phyloP scores from a whole-genome alignment of 352 stramenopile species.

The Phytophthora hibernalis region DNA sequence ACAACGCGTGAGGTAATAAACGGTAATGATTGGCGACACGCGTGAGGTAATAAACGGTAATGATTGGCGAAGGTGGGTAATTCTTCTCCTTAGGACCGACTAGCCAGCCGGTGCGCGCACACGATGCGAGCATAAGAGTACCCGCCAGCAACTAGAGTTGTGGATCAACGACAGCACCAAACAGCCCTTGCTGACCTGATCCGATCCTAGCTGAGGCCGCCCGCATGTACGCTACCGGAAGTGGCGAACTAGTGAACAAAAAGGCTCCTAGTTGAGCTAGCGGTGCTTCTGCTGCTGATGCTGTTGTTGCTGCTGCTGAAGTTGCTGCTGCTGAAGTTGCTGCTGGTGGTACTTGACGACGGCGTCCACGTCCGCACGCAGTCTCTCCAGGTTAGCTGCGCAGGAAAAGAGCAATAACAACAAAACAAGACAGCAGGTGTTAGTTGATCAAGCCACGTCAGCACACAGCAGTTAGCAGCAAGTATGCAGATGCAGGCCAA shows the following conservation, averaged over 20 bases:
- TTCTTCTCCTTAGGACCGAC: conserved; percentile 17
- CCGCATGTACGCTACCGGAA: background rate
- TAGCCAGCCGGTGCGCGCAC: too few relatives aligned
- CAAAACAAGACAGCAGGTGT: conserved; percentile 6
- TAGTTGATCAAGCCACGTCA: too few relatives aligned
- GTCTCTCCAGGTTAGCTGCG: conserved; percentile 46
- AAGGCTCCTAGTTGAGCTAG: conserved; percentile 26
- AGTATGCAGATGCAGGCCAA: too few relatives aligned
- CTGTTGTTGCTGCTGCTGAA: conserved; percentile 36
- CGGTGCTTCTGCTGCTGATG: conserved; percentile 35
- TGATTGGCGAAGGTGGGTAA: conserved; percentile 26
- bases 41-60: too few relatives aligned
- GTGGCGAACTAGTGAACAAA: conserved; percentile 26
- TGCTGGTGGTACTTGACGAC: conserved; percentile 57
- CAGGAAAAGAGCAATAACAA: conserved; percentile 19
- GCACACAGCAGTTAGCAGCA: background rate
- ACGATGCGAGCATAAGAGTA: background rate
- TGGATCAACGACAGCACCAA: background rate
- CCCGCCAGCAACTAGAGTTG: too few relatives aligned
- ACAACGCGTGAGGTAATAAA: too few relatives aligned
- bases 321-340: conserved; percentile 37
- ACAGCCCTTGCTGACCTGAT: conserved; percentile 1
- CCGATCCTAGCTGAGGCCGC: background rate
- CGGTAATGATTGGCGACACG: too few relatives aligned
- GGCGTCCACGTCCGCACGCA: conserved; percentile 49